Percentiles rank a stretch among this genome's conserved stretches.
These are phyloP conservation scores for Pseudogymnoascus sp. DNA, from an alignment of 2,329 filamentous ascomycete species.

Conservation along the genomic window DNA sequence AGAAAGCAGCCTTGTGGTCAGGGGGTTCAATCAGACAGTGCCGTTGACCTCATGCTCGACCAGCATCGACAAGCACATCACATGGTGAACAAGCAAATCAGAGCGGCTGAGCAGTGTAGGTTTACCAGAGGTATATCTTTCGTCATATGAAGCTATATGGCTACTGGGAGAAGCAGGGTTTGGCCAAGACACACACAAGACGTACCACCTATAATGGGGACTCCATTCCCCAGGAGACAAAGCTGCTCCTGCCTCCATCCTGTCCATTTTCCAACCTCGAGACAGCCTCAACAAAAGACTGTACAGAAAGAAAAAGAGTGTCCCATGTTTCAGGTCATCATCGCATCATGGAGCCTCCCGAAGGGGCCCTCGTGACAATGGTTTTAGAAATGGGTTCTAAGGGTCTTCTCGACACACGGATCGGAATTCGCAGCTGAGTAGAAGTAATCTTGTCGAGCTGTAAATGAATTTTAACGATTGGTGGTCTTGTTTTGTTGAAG, in stretches of 20 bases:
- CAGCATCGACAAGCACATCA: slow-evolving; percentile 28
- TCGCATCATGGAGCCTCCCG: slow-evolving; percentile 54
- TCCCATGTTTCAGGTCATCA: slow-evolving; percentile 62
- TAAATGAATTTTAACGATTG: slow-evolving; percentile 63
- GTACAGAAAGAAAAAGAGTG: slow-evolving; percentile 30
- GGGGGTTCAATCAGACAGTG: slow-evolving; percentile 37
- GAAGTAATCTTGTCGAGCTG: slow-evolving; percentile 43
- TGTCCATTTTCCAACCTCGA: neutral
- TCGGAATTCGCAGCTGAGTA: slow-evolving; percentile 63
- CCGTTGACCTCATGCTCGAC: slow-evolving; percentile 44
- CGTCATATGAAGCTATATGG: slow-evolving; percentile 11
- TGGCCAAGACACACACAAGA: neutral
- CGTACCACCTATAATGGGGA: neutral
- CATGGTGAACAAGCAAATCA: slow-evolving; percentile 23
- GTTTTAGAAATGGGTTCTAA: slow-evolving; percentile 67
- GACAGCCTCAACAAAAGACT: slow-evolving; percentile 14
- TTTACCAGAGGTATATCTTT: slow-evolving; percentile 41
- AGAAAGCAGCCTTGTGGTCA: neutral
- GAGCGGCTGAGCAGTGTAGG: slow-evolving; percentile 42
- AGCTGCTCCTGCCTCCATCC: neutral
- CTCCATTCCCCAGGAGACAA: slow-evolving; percentile 13
- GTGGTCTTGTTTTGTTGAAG: slow-evolving; percentile 51
- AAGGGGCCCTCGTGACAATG: slow-evolving; percentile 66
- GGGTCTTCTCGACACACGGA: slow-evolving; percentile 59
- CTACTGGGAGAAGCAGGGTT: slow-evolving; percentile 20